phyloP scores from a whole-genome alignment of 2,329 filamentous ascomycete species.

The Mariannaea sp. region DNA sequence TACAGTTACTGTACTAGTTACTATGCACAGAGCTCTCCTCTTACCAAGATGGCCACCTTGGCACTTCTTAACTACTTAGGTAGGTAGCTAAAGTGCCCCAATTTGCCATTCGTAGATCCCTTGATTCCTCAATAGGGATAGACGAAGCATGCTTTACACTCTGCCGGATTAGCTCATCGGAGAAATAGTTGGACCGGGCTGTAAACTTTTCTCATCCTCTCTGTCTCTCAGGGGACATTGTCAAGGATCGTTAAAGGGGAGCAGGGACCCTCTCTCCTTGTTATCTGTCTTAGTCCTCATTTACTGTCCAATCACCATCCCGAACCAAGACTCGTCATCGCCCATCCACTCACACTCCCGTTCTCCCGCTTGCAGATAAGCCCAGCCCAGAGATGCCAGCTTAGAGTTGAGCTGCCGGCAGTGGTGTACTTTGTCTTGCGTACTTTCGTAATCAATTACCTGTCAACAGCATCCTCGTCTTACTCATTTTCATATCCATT shows the following conservation, averaged over 20 bases:
- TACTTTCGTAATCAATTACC: slow-evolving; percentile 16
- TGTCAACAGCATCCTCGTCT: neutral
- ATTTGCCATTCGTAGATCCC: no score
- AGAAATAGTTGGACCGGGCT: slow-evolving; percentile 23
- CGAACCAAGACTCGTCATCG: slow-evolving; percentile 12
- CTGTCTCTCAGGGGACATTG: neutral
- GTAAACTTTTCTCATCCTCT: neutral
- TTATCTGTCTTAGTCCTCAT: neutral
- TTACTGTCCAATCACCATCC: slow-evolving; percentile 8
- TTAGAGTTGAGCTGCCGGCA: slow-evolving; percentile 15
- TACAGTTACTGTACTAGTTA: no score
- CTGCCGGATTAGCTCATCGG: no score
- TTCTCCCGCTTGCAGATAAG: slow-evolving; percentile 3
- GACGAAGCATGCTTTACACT: no score
- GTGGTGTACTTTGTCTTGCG: no score
- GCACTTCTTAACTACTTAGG: no score
- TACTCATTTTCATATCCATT: neutral
- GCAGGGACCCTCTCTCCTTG: no score
- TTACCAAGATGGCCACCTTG: no score
- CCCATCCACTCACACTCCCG: slow-evolving; percentile 2
- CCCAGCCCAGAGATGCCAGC: slow-evolving; percentile 18
- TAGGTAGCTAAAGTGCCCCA: no score
- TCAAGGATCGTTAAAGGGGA: neutral
- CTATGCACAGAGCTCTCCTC: no score
- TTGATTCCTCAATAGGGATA: no score